Percentiles rank a stretch among this genome's conserved stretches.
phyloP scores from a whole-genome alignment of 2,329 filamentous ascomycete genomes.

The Hypoxylon sp. region DNA sequence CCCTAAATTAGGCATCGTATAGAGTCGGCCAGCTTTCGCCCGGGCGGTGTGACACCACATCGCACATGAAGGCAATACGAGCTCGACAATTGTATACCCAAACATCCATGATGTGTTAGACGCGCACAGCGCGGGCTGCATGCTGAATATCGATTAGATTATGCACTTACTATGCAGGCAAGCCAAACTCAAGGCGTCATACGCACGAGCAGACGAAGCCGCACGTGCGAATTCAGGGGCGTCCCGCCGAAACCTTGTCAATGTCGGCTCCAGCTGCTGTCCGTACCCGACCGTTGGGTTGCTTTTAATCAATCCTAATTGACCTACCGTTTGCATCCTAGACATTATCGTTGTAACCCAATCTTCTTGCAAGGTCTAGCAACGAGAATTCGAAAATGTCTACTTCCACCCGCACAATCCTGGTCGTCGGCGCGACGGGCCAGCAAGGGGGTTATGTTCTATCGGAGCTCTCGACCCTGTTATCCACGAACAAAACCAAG shows the following conservation, averaged over 20 bases:
- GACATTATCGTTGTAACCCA: neutral
- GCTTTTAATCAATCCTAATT: slow-evolving; percentile 7
- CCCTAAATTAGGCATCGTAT: slow-evolving; percentile 8
- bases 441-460: slow-evolving; percentile 56
- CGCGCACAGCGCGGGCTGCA: slow-evolving; percentile 6
- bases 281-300: slow-evolving; percentile 12
- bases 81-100: neutral
- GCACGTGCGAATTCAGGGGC: neutral
- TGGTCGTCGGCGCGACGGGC: slow-evolving; percentile 58
- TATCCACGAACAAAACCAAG: slow-evolving; percentile 29
- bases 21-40: slow-evolving; percentile 8
- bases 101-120: neutral
- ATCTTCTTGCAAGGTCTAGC: neutral
- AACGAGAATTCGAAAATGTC: slow-evolving; percentile 36
- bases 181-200: neutral
- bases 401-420: slow-evolving; percentile 46
- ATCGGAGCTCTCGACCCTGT: slow-evolving; percentile 44
- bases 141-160: neutral
- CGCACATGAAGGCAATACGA: slow-evolving; percentile 12
- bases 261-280: slow-evolving; percentile 14
- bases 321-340: slow-evolving; percentile 3
- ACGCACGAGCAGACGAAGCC: neutral
- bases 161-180: neutral
- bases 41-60: neutral
- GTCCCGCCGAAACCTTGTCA: slow-evolving; percentile 3